Evolutionary conservation across 2,329 filamentous ascomycete species (phyloP), one percentile per base, ranked within the genome.

Genomic region (Ophiostoma quercus): DNA sequence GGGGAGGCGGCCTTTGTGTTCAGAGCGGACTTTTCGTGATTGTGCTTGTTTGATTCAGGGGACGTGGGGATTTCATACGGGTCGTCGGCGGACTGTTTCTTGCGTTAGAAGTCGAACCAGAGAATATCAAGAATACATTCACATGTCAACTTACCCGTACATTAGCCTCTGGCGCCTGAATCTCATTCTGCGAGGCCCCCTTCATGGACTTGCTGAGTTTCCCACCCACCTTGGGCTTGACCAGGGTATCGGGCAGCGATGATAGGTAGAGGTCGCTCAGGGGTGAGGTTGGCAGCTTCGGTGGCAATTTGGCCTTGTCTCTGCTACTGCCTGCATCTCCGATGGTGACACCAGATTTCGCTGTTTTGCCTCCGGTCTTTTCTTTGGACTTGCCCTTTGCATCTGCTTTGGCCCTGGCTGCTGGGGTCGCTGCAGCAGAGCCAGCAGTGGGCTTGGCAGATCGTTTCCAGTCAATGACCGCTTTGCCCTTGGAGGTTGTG

Each of bases 201-300:
- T 67, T 68, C 69, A 72, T 71, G 12, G 69, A 72, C 60, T 69
- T 69, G 67, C 67, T 68, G 12, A 72, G 47, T 43, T 71, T 71
- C 32, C 41, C 14, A 12, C 41, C 41, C 25, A 62, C 68, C 32
- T 66, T 66, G 69, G 71, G 25, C 2, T 25, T 67, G 12, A 29
- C 19, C 47, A 65, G 39, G 29, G 29, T n/a, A 1, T 37, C 57
- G 1, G 22, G 25, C 14, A 62, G 69, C 12, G 71, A 68, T 4
- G 71, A 69, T 2, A 70, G 25, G 32, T 67, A 47, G 8, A 70
- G 16, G 34, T 70, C 63, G 3, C 62, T 66, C 63, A 41, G 7
- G 11, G 43, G 29, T 2, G 71, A 67, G 2, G 51, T 12, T 19
- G n/a, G 19, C 9, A n/a, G 6, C 1, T 9, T 39, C 9, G 43